Base-by-base conservation (phyloP, 441 rosid species). In the Adansonia gregorii region DNA sequence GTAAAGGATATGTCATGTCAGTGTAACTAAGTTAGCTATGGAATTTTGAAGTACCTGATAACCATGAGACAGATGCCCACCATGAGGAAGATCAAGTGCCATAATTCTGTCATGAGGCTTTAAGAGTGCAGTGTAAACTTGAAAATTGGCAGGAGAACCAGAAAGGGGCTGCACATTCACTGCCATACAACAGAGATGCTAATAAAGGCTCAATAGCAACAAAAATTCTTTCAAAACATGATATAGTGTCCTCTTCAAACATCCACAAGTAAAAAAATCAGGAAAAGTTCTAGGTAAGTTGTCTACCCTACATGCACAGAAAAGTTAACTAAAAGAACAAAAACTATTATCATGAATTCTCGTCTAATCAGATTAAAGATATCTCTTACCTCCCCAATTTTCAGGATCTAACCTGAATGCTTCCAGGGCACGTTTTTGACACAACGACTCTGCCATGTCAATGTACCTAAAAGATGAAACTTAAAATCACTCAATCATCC, bases 81-180 rank as follows among this genome's bases (percentile, higher is more conserved):
- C 99, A 85, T 96, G 99, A 70, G 99, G 99, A 72, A 96, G 97
- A 84, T 96, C 99, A 82, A 96, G 98, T 3, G 98, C 97, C 99
- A 96, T 94, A 85, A 96, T 96, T 89, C 99, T 88, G 67, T 94
- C 99, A 85, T 96, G 99, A 78, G 99, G 97, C 81, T 93, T 96
- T 80, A 96, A 82, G 71, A 94, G 77, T 76, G 97, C 99, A 80
- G 99, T 96, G 74, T 94, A 96, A 78, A 84, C 99, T 81, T 96
- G 99, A 85, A 96, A 96, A 77, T 96, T 96, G 67, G 99, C 86
- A 4, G 99, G 98, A 78, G 99, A 96, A 77, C 99, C 98, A 85
- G 98, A 96, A 58, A 96, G 83, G 8, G 98, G 91, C 82, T 96
- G 98, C 75, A 96, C 98, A 75, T 96, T 96, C 81, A 96, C 99